Base-by-base conservation (phyloP, 352 stramenopile species). In the Phytophthora sp. region DNA sequence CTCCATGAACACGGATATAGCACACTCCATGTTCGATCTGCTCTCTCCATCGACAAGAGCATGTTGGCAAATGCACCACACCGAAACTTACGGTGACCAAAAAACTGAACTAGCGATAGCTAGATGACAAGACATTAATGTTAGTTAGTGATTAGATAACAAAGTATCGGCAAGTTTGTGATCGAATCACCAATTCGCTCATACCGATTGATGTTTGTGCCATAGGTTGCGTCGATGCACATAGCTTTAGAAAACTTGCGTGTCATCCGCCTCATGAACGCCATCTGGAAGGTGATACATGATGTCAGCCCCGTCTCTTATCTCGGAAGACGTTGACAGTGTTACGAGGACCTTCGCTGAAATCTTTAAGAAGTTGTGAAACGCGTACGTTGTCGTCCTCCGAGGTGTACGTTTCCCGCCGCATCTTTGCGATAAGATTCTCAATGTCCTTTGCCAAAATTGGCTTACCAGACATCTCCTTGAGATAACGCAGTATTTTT, bases 371-470 rank as follows among this genome's bases (percentile, higher is more conserved):
- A 2, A 68, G 2, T 13, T 68, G 7, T 2, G 23, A 31, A 1
- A 63, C 42, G 2, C 61, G 44, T 1, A 63, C 44, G 26, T 63
- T 63, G 36, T 63, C 52, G 7, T 69, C 44, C 2, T 26, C 8
- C 2, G 45, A 57, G 0, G 52, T 69, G 36, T 63, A 63, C 1
- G 52, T 31, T 5, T 63, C 45, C 0, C 15, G 36, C 1, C 53
- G 36, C 61, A 55, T 64, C 12, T 69, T 21, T 0, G 53, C 33
- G 12, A 69, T 69, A 13, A 64, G n/a, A 13, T 69, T 69, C 5
- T 58, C 31, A 3, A 64, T 53, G 8, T 69, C 61, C 20, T 69
- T 63, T 2, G 21, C 13, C 2, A 49, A 16, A 47, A 69, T 38
- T 9, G 35, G 53, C 36, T 69, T 59, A 0, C 45, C 61, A 2